phyloP scores from a whole-genome alignment of 2,329 filamentous ascomycete species.

The Nothophoma quercina region DNA sequence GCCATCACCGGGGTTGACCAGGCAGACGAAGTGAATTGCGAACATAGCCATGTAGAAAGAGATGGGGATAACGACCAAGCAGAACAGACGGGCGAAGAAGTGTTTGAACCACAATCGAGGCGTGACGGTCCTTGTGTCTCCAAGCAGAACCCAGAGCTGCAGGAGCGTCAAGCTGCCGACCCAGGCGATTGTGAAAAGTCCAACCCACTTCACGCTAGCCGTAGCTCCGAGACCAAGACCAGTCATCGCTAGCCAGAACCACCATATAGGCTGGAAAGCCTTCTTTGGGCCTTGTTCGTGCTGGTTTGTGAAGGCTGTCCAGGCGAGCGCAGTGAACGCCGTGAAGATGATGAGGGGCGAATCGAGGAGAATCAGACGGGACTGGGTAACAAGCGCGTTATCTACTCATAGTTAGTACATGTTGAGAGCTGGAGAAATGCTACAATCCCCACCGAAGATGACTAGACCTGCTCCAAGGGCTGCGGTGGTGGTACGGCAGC shows the following conservation, averaged over 20 bases:
- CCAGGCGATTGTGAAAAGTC: slow-evolving; percentile 98
- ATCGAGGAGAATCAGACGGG: slow-evolving; percentile 93
- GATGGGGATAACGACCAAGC: slow-evolving; percentile 85
- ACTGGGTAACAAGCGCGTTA: slow-evolving; percentile 94
- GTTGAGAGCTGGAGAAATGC: background rate
- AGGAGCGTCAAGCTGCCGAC: slow-evolving; percentile 88
- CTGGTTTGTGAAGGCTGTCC: slow-evolving; percentile 94
- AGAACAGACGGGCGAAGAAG: slow-evolving; percentile 88
- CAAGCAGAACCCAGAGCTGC: slow-evolving; percentile 94
- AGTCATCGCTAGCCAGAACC: slow-evolving; percentile 93
- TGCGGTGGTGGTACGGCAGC: slow-evolving; percentile 86
- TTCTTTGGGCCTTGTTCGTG: slow-evolving; percentile 90
- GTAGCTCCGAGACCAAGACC: slow-evolving; percentile 90
- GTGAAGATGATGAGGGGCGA: slow-evolving; percentile 94
- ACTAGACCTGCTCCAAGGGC: slow-evolving; percentile 83
- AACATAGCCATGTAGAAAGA: slow-evolving; percentile 98
- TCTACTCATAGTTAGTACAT: slow-evolving; percentile 62
- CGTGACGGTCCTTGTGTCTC: slow-evolving; percentile 85
- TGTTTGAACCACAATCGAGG: slow-evolving; percentile 91
- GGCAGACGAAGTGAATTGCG: slow-evolving; percentile 91
- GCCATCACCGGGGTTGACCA: slow-evolving; percentile 93
- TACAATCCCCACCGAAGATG: slow-evolving; percentile 76
- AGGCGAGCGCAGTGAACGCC: slow-evolving; percentile 87
- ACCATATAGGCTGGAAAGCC: slow-evolving; percentile 91
- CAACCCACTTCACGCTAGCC: slow-evolving; percentile 97